A percentile compares a stretch with the other conserved stretches of the same genome.
phyloP scores from a whole-genome alignment of 805 yeast genomes.

The Sungouiozyma intestinalis region DNA sequence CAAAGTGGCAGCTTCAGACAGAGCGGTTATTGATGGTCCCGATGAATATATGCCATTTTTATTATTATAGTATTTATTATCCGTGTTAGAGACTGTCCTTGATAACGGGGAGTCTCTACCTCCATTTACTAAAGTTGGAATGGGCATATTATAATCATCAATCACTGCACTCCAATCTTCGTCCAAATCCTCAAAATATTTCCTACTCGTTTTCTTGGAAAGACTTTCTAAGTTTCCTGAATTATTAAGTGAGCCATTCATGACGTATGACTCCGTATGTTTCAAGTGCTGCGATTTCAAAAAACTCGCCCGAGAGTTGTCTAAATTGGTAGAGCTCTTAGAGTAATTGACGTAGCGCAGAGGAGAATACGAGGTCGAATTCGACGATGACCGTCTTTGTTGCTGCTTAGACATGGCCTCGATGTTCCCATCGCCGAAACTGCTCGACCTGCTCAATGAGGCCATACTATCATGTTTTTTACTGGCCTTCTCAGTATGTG shows the following conservation, averaged over 20 bases:
- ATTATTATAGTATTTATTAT: background rate
- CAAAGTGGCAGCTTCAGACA: slow-evolving; percentile 15
- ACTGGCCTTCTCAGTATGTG: background rate
- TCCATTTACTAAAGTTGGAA: slow-evolving; percentile 24
- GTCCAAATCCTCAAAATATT: slow-evolving; percentile 58
- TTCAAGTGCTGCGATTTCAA: slow-evolving; percentile 7
- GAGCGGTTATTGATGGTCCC: slow-evolving; percentile 9
- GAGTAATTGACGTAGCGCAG: slow-evolving; percentile 17
- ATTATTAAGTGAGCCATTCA: slow-evolving; percentile 8
- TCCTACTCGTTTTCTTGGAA: slow-evolving; percentile 22
- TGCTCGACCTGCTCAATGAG: background rate
- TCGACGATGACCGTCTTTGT: slow-evolving; percentile 10
- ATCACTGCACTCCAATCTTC: slow-evolving; percentile 90
- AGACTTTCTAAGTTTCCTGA: slow-evolving; percentile 1
- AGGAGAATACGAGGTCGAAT: slow-evolving; percentile 15
- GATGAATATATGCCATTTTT: slow-evolving; percentile 6
- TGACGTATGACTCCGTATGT: slow-evolving; percentile 7
- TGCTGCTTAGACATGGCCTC: slow-evolving; percentile 25
- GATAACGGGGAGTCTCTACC: slow-evolving; percentile 20
- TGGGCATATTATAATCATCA: slow-evolving; percentile 32
- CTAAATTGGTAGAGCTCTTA: slow-evolving; percentile 3
- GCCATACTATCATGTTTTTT: background rate
- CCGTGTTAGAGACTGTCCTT: slow-evolving; percentile 1
- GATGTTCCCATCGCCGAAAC: slow-evolving; percentile 15
- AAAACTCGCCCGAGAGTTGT: slow-evolving; percentile 11